These are phyloP conservation scores for Alternaria metachromatica DNA, from an alignment of 2,329 filamentous ascomycete species.

Conservation along the genomic window DNA sequence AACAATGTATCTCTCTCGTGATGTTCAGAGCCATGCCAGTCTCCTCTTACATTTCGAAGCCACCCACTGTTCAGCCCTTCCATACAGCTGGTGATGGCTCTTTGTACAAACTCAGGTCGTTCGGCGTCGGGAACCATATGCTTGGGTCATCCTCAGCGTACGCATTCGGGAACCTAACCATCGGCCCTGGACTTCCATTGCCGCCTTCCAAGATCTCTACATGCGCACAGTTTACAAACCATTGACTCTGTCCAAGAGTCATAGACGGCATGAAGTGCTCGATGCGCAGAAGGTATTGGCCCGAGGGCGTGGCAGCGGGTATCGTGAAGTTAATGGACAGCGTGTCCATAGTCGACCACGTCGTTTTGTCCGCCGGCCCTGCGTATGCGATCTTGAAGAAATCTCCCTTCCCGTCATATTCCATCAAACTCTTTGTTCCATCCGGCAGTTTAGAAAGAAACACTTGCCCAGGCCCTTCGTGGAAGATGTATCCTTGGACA, in stretches of 20 bases:
- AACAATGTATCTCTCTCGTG: neutral
- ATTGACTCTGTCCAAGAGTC: neutral
- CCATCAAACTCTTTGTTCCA: neutral
- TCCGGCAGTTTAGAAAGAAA: neutral
- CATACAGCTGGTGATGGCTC: neutral
- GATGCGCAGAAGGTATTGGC: neutral
- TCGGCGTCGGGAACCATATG: neutral
- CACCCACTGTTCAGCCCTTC: neutral
- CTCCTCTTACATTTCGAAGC: neutral
- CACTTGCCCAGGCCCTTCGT: neutral
- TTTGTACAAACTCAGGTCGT: neutral
- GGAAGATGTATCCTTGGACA: slow-evolving; percentile 18
- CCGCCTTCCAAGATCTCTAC: neutral
- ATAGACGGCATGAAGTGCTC: neutral
- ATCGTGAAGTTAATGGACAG: neutral
- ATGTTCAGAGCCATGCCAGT: neutral
- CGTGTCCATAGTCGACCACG: neutral
- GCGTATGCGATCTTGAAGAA: neutral
- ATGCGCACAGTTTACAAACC: neutral
- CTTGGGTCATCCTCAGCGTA: neutral
- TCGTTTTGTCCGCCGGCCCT: neutral
- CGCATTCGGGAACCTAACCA: neutral
- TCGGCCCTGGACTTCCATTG: neutral
- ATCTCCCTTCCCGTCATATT: neutral
- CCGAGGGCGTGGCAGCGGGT: neutral